Percentiles rank a stretch among this genome's conserved stretches.
Evolutionary conservation across 2,329 filamentous ascomycete species (phyloP).

Genomic region (Colletotrichum chrysophilum): DNA sequence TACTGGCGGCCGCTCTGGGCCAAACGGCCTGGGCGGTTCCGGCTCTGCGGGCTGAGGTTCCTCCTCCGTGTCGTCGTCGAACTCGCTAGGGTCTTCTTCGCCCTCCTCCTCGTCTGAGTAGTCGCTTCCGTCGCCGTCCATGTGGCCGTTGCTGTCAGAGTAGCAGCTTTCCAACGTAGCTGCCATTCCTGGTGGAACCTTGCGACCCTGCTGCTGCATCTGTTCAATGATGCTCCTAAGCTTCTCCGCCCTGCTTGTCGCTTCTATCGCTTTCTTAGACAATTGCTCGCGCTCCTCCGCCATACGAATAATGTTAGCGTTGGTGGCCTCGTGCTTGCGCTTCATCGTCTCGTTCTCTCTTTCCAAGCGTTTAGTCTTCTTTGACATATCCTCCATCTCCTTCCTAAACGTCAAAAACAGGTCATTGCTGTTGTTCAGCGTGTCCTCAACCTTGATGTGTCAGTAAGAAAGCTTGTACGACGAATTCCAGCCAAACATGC

Average conservation of each 20-base stretch:
- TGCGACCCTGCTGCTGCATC: constrained; percentile 94
- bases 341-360: constrained; percentile 94
- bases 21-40: constrained; percentile 46
- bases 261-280: constrained; percentile 63
- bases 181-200: constrained; percentile 69
- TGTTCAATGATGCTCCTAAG: constrained; percentile 93
- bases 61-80: constrained; percentile 65
- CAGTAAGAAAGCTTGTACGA: constrained; percentile 25
- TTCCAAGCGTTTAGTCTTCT: constrained; percentile 95
- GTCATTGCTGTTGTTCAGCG: constrained; percentile 97
- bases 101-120: constrained; percentile 69
- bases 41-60: constrained; percentile 44
- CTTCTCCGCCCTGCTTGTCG: constrained; percentile 80
- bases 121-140: constrained; percentile 65
- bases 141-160: constrained; percentile 53
- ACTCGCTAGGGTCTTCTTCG: constrained; percentile 67
- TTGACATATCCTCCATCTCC: constrained; percentile 99
- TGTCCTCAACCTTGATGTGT: constrained; percentile 84
- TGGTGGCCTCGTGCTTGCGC: constrained; percentile 91
- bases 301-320: constrained; percentile 96
- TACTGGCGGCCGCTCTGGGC: constrained; percentile 52
- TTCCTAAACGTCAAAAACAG: constrained; percentile 96
- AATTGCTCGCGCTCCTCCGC: constrained; percentile 90
- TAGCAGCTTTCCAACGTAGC: constrained; percentile 66
- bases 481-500: neutral